Percentiles rank a stretch among this genome's conserved stretches.
phyloP scores from a whole-genome alignment of 2,329 filamentous ascomycete species.

The Ophiocordyceps sinensis region DNA sequence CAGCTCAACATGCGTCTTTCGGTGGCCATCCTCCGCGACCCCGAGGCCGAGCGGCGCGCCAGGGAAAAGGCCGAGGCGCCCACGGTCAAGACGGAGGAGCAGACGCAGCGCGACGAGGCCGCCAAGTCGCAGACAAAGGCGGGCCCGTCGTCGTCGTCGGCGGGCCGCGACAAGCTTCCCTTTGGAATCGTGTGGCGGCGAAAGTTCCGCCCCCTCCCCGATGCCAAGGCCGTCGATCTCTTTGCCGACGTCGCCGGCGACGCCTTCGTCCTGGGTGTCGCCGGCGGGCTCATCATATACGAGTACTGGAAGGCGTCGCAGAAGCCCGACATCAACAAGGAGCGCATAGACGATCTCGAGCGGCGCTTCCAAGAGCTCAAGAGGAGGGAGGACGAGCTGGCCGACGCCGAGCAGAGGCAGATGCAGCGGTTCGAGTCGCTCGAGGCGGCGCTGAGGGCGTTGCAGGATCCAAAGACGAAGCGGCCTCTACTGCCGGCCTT shows the following conservation, averaged over 20 bases:
- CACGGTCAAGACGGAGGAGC: conserved; percentile 51
- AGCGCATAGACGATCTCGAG: conserved; percentile 36
- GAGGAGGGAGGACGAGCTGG: conserved; percentile 33
- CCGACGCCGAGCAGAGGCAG: conserved; percentile 28
- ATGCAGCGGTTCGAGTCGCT: conserved; percentile 34
- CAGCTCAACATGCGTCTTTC: conserved; percentile 53
- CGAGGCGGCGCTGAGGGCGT: conserved; percentile 35
- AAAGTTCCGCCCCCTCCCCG: conserved; percentile 48
- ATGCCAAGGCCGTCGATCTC: conserved; percentile 49
- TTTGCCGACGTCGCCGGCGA: conserved; percentile 54
- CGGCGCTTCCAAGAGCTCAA: conserved; percentile 33
- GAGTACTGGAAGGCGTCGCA: conserved; percentile 44
- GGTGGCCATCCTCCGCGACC: conserved; percentile 43
- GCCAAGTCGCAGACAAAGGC: conserved; percentile 24
- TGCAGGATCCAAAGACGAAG: conserved; percentile 43
- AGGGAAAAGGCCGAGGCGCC: conserved; percentile 49
- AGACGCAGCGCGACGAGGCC: conserved; percentile 39
- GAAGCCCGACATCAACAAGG: conserved; percentile 44
- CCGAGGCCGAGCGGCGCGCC: conserved; percentile 40
- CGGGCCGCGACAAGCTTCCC: conserved; percentile 11
- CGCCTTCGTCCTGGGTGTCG: conserved; percentile 46
- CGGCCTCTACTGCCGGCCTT: conserved; percentile 31
- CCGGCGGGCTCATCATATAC: conserved; percentile 41
- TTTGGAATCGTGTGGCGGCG: conserved; percentile 44
- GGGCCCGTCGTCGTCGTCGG: conserved; percentile 8